A percentile compares a stretch with the other conserved stretches of the same genome.
phyloP scores from a whole-genome alignment of 2,329 filamentous ascomycete species.

The Cladophialophora immunda region DNA sequence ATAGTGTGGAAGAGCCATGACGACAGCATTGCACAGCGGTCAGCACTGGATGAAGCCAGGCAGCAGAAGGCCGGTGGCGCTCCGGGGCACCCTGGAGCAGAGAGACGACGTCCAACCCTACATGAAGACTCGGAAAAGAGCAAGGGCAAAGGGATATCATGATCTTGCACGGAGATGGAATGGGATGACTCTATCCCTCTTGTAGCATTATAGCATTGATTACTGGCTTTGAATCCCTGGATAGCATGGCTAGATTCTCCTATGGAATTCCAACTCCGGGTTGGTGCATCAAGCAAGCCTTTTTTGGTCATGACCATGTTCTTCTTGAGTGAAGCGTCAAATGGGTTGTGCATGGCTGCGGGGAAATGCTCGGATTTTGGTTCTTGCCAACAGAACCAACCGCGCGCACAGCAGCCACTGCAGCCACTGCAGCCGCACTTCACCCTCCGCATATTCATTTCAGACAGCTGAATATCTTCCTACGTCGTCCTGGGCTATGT shows the following conservation, averaged over 20 bases:
- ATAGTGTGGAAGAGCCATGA: slow-evolving; percentile 97
- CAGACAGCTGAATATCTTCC: neutral
- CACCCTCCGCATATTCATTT: neutral
- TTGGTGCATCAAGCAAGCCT: neutral
- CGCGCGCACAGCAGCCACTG: neutral
- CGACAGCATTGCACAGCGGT: slow-evolving; percentile 90
- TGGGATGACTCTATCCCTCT: slow-evolving; percentile 19
- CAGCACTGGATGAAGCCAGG: slow-evolving; percentile 87
- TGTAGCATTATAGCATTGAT: slow-evolving; percentile 30
- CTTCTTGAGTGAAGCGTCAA: neutral
- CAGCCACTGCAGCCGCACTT: neutral
- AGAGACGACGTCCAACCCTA: slow-evolving; percentile 53
- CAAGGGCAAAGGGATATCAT: slow-evolving; percentile 51
- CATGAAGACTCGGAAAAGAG: slow-evolving; percentile 55
- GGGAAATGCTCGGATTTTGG: neutral
- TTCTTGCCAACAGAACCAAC: neutral
- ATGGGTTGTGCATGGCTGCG: neutral
- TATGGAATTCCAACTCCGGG: neutral
- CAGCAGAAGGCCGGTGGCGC: slow-evolving; percentile 75
- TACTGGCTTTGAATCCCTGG: slow-evolving; percentile 22
- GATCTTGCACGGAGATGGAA: slow-evolving; percentile 35
- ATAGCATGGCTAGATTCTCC: slow-evolving; percentile 25
- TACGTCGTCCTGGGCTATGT: neutral
- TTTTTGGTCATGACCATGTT: neutral
- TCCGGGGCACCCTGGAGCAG: slow-evolving; percentile 45